phyloP scores from a whole-genome alignment of 2,329 filamentous ascomycete species.

The Colletotrichum somersetense region DNA sequence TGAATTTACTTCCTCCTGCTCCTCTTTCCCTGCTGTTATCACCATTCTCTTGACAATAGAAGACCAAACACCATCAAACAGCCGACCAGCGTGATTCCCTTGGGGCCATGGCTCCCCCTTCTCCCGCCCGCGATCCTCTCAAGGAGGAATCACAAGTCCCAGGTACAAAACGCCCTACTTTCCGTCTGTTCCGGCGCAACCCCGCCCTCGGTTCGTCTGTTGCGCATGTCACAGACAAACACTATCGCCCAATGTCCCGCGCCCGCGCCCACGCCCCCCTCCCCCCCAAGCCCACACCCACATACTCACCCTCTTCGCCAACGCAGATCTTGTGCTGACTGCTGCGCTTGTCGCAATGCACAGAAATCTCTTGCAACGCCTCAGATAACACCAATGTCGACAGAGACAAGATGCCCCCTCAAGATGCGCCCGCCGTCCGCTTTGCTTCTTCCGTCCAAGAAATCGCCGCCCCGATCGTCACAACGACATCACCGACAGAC shows the following conservation, averaged over 20 bases:
- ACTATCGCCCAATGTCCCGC: constrained; percentile 20
- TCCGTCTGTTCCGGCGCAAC: constrained; percentile 42
- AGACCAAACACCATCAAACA: background rate
- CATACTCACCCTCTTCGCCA: background rate
- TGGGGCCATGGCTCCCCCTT: constrained; percentile 31
- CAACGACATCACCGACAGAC: constrained; percentile 51
- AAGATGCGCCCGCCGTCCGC: constrained; percentile 68
- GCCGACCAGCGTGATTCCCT: constrained; percentile 3
- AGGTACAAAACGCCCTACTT: constrained; percentile 38
- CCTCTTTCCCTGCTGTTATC: constrained; percentile 25
- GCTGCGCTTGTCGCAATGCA: constrained; percentile 39
- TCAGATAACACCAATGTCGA: constrained; percentile 30
- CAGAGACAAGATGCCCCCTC: constrained; percentile 45
- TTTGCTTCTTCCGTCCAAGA: constrained; percentile 80
- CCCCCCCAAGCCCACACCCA: constrained; percentile 8
- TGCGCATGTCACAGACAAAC: constrained; percentile 40
- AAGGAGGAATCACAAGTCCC: constrained; percentile 25
- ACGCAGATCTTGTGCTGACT: constrained; percentile 34
- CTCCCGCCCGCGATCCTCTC: constrained; percentile 27
- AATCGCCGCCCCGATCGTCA: constrained; percentile 64
- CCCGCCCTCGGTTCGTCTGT: constrained; percentile 42
- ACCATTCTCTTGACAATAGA: background rate
- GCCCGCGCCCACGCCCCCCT: constrained; percentile 8
- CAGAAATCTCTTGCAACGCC: constrained; percentile 33
- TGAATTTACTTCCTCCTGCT: constrained; percentile 37